Percentiles rank a stretch among this genome's conserved stretches.
These are phyloP conservation scores for Malus fusca DNA, from an alignment of 306 rosid genomes.

Conservation along the genomic window DNA sequence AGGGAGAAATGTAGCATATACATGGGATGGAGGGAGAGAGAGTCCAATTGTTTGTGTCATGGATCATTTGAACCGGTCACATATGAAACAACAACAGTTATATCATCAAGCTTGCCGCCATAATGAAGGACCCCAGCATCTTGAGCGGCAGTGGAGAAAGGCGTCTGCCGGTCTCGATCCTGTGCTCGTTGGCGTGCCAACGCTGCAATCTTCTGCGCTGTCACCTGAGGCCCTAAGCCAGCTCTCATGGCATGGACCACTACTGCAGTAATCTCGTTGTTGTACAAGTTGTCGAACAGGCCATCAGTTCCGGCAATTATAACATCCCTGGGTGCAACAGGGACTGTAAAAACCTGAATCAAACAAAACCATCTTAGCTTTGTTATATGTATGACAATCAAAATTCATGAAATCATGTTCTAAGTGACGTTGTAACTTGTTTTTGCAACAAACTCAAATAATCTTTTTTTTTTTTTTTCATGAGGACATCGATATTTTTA, in stretches of 20 bases:
- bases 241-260: conserved; percentile 85
- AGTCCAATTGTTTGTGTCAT: neutral
- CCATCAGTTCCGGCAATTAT: conserved; percentile 92
- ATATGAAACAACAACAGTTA: conserved; percentile 85
- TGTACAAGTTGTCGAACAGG: conserved; percentile 84
- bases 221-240: conserved; percentile 71
- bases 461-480: too few species aligned
- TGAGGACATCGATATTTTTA: too few species aligned
- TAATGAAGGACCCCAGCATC: conserved; percentile 88
- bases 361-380: conserved; percentile 17
- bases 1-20: neutral
- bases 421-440: neutral
- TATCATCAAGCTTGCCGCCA: conserved; percentile 96
- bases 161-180: conserved; percentile 82
- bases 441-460: neutral
- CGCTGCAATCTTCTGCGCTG: conserved; percentile 98
- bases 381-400: neutral
- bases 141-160: conserved; percentile 95
- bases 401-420: neutral
- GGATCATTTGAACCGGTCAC: conserved; percentile 29
- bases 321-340: conserved; percentile 81
- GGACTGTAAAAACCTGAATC: conserved; percentile 72
- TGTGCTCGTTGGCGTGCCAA: conserved; percentile 91
- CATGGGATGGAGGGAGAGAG: neutral
- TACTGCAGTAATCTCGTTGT: conserved; percentile 80